A percentile compares a stretch with the other conserved stretches of the same genome.
Conservation (phyloP, 2,329 filamentous ascomycete genomes). For the Nigrospora oryzae region DNA sequence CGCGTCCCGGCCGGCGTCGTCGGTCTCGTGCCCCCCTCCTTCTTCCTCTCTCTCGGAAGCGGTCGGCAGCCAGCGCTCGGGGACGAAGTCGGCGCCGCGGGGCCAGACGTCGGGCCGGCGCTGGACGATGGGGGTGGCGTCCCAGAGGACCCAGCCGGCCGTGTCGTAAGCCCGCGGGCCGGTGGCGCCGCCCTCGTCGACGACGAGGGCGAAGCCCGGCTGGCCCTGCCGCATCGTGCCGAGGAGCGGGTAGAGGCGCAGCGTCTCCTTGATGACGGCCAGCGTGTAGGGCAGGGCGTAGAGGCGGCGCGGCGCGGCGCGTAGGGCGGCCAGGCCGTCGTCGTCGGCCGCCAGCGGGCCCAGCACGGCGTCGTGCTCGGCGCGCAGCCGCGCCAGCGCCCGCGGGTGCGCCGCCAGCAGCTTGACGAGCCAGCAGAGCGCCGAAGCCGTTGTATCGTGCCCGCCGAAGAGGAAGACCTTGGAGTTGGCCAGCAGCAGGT, state of each 20-base stretch:
- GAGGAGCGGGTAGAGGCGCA: slow-evolving; percentile 27
- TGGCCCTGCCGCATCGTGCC: slow-evolving; percentile 26
- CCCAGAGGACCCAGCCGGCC: slow-evolving; percentile 9
- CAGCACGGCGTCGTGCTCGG: slow-evolving; percentile 26
- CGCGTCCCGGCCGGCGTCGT: slow-evolving; percentile 5
- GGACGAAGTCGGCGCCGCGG: slow-evolving; percentile 22
- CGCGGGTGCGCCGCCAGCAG: slow-evolving; percentile 19
- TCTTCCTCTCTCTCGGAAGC: slow-evolving; percentile 1
- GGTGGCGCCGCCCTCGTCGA: slow-evolving; percentile 26
- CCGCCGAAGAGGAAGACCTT: slow-evolving; percentile 10
- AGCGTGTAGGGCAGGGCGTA: slow-evolving; percentile 23
- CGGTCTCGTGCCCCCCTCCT: too few relatives aligned
- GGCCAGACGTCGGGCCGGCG: slow-evolving; percentile 20
- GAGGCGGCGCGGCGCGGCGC: background rate
- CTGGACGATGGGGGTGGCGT: slow-evolving; percentile 20
- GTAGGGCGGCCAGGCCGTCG: background rate
- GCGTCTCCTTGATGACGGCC: slow-evolving; percentile 27
- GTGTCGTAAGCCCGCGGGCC: slow-evolving; percentile 19
- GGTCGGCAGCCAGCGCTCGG: slow-evolving; percentile 25
- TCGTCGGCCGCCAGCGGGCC: slow-evolving; percentile 16
- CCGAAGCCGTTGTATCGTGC: slow-evolving; percentile 26
- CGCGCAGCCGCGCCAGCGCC: slow-evolving; percentile 19
- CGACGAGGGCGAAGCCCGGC: slow-evolving; percentile 20
- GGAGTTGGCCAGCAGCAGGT: slow-evolving; percentile 17
- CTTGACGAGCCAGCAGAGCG: slow-evolving; percentile 23